Evolutionary conservation across 305 asterid genomes (phyloP).

Genomic region (Solanum hybrid): DNA sequence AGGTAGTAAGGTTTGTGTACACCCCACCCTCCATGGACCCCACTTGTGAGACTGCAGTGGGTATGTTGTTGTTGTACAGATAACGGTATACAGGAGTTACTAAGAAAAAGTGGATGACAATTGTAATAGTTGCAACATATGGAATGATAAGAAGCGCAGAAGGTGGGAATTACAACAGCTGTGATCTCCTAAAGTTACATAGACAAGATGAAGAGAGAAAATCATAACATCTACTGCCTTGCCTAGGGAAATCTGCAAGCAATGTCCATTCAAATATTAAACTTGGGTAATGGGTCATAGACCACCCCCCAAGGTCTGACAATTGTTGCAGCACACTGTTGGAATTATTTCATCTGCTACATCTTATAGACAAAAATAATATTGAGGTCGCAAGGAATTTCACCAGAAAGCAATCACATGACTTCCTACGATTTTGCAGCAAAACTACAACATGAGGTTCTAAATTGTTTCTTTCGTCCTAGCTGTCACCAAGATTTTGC

Average conservation of each 20-base stretch:
- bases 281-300: background rate
- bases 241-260: background rate
- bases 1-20: background rate
- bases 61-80: background rate
- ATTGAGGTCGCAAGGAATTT: background rate
- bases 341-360: background rate
- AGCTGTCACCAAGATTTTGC: background rate
- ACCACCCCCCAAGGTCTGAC: background rate
- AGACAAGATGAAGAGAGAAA: background rate
- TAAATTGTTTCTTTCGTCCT: background rate
- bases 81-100: background rate
- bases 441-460: background rate
- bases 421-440: background rate
- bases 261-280: background rate
- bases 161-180: background rate
- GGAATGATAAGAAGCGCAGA: background rate
- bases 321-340: background rate
- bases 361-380: background rate
- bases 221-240: background rate
- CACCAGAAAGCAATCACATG: background rate
- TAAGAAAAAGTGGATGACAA: background rate
- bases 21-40: background rate
- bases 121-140: background rate
- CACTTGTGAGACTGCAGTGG: background rate
- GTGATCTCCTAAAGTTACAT: background rate